Conservation (phyloP, 73 alveolate genomes). For the Blepharisma stoltei region DNA sequence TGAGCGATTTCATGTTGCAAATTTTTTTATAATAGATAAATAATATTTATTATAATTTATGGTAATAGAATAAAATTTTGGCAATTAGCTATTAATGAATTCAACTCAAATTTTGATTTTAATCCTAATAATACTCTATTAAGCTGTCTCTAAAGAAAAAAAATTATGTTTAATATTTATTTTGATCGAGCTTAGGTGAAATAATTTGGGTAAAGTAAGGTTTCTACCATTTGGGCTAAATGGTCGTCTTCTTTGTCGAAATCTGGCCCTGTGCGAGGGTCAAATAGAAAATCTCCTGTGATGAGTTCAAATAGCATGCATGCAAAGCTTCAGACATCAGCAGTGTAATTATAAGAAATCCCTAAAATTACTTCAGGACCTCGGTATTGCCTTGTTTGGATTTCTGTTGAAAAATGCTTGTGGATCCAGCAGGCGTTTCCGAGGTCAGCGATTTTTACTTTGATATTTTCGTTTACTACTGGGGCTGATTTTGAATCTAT, state of each 20-base stretch:
- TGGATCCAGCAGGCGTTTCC: slow-evolving; percentile 96
- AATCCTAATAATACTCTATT: too few relatives aligned
- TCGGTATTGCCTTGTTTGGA: slow-evolving; percentile 95
- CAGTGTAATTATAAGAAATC: slow-evolving; percentile 85
- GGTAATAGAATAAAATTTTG: too few relatives aligned
- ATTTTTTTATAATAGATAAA: too few relatives aligned
- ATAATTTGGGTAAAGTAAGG: too few relatives aligned
- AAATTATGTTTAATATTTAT: too few relatives aligned
- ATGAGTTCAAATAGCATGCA: slow-evolving; percentile 95
- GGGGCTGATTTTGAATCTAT: slow-evolving; percentile 28
- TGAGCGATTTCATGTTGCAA: too few relatives aligned
- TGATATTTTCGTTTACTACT: slow-evolving; percentile 44
- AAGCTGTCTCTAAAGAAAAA: too few relatives aligned
- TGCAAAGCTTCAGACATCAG: slow-evolving; percentile 97
- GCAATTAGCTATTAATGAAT: too few relatives aligned
- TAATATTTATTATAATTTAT: too few relatives aligned
- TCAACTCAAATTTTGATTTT: too few relatives aligned
- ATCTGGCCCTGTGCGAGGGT: slow-evolving; percentile 64
- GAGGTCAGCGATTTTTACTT: slow-evolving; percentile 83
- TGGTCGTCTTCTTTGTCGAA: slow-evolving; percentile 87
- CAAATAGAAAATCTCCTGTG: slow-evolving; percentile 98
- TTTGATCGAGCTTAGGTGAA: too few relatives aligned
- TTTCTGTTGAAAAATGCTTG: slow-evolving; percentile 88
- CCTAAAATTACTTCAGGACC: slow-evolving; percentile 99
- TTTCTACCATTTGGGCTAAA: slow-evolving; percentile 68